phyloP scores from a whole-genome alignment of 2,329 filamentous ascomycete species.

The Orbilia ellipsospora region DNA sequence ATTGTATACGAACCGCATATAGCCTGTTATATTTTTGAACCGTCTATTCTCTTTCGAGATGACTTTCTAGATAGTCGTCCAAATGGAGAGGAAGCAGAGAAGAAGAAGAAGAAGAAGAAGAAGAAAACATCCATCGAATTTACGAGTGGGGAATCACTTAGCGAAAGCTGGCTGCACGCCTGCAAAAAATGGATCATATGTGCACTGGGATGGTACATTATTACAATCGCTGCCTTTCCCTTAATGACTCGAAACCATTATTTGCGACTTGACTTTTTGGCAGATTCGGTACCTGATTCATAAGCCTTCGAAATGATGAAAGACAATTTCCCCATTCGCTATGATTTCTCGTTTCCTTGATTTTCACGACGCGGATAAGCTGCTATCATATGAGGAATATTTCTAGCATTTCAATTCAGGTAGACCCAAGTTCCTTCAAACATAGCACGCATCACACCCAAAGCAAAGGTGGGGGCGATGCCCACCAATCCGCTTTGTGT shows the following conservation, averaged over 20 bases:
- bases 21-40: slow-evolving; percentile 40
- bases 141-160: background rate
- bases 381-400: too few relatives aligned
- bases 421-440: slow-evolving; percentile 20
- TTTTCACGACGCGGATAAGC: background rate
- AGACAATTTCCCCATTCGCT: background rate
- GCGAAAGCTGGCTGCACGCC: slow-evolving; percentile 43
- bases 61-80: too few relatives aligned
- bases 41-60: slow-evolving; percentile 18
- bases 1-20: slow-evolving; percentile 45
- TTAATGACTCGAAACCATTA: slow-evolving; percentile 12
- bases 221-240: slow-evolving; percentile 2
- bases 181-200: slow-evolving; percentile 7
- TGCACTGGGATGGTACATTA: slow-evolving; percentile 42
- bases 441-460: slow-evolving; percentile 35
- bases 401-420: too few relatives aligned
- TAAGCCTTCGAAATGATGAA: slow-evolving; percentile 29
- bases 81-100: background rate
- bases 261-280: slow-evolving; percentile 14
- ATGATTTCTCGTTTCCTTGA: slow-evolving; percentile 21
- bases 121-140: too few relatives aligned
- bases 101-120: too few relatives aligned
- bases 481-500: slow-evolving; percentile 35
- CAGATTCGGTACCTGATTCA: slow-evolving; percentile 35
- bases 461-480: slow-evolving; percentile 40